Evolutionary conservation across 1,284 basidiomycete genomes (phyloP), one percentile per base, ranked within the genome.

Genomic region (Agaricales sp.): DNA sequence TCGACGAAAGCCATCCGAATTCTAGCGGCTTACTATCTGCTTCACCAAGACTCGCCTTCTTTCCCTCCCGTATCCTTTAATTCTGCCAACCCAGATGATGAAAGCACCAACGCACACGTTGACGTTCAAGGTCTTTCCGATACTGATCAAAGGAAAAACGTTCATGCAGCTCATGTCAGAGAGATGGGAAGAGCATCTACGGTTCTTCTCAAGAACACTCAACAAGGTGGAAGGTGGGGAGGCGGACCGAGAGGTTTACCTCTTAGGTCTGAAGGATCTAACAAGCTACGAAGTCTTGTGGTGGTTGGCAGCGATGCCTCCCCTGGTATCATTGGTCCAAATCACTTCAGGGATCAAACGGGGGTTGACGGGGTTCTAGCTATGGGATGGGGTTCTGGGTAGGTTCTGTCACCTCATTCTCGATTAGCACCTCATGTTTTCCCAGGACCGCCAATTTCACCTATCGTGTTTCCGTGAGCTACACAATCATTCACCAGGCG

Each of bases 381-480:
- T 6, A 68, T 78, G 67, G 82, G 81, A 3, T 83, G 81, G 80
- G 81, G 78, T 21, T 75, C 73, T 18, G 82, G 81, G 53, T 68
- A 48, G 19, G 61, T 45, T 47, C 18, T 13, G 0, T 22, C 18
- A 2, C 12, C 4, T 43, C 19, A 20, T 26, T 14, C 25, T 8
- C 19, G 30, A 43, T 14, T 39, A 21, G 19, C 23, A 20, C 21
- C 30, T 46, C 3, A 50, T 22, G 19, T 13, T 11, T 30, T 45
- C 20, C 3, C 39, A 69, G 68, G n/a, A 64, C 69, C 12, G 59
- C 57, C 19, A 60, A 62, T 25, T 67, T 70, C 50, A 55, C n/a
- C n/a, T n/a, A n/a, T 48, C 60, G 70, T 13, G 50, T 68, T 19
- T 63, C 67, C 13, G 67, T 69, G 35, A 53, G 64, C 59, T 11